Evolutionary conservation across 805 yeast species (phyloP).

Genomic region (Candida railenensis): DNA sequence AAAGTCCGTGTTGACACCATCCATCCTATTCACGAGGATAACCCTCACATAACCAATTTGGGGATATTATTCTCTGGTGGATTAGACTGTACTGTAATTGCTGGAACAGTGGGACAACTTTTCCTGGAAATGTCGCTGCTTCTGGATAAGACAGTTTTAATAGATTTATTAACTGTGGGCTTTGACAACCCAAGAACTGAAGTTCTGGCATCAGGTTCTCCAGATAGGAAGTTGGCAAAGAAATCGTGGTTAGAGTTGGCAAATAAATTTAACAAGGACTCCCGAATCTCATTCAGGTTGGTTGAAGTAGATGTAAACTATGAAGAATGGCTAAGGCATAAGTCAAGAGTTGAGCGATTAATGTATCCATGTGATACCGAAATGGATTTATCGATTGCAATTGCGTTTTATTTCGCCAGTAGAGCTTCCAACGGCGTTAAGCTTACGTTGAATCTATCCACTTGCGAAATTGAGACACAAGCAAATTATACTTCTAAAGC

Average conservation of each 20-base stretch:
- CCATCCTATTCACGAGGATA: slow-evolving; percentile 49
- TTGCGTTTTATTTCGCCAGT: slow-evolving; percentile 92
- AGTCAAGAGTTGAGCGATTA: slow-evolving; percentile 53
- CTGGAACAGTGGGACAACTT: slow-evolving; percentile 44
- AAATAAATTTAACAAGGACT: slow-evolving; percentile 33
- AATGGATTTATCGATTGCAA: slow-evolving; percentile 93
- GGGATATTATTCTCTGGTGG: slow-evolving; percentile 92
- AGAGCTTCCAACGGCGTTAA: slow-evolving; percentile 45
- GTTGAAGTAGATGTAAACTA: slow-evolving; percentile 75
- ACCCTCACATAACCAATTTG: slow-evolving; percentile 28
- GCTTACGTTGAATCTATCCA: slow-evolving; percentile 7
- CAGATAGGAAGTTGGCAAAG: slow-evolving; percentile 79
- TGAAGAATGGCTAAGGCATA: slow-evolving; percentile 55
- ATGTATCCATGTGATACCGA: slow-evolving; percentile 87
- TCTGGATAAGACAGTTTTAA: slow-evolving; percentile 11
- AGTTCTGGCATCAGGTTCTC: slow-evolving; percentile 60
- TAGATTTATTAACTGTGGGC: slow-evolving; percentile 89
- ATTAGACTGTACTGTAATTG: slow-evolving; percentile 83
- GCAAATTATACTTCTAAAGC: slow-evolving; percentile 49
- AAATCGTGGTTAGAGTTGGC: slow-evolving; percentile 56
- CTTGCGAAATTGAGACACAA: slow-evolving; percentile 8
- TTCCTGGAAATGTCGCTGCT: slow-evolving; percentile 5
- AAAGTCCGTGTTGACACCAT: slow-evolving; percentile 56
- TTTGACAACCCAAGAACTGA: slow-evolving; percentile 86
- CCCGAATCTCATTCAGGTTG: slow-evolving; percentile 42